Base-by-base conservation (phyloP, 345 rosid species). In the Rhodamnia rubescens region DNA sequence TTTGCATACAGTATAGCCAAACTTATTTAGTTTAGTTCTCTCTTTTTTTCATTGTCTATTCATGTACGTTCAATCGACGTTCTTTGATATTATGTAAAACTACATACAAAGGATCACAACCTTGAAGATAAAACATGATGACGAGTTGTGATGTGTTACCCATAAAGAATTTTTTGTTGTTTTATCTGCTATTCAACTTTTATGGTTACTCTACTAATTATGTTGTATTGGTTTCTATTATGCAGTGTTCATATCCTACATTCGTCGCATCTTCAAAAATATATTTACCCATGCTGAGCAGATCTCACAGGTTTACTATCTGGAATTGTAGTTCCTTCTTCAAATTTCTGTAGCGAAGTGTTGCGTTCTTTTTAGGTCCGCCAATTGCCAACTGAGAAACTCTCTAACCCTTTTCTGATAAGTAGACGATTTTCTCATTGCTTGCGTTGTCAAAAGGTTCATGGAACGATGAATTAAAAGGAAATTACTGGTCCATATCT, bases 261-360 rank as follows among this genome's bases (percentile, higher is more conserved):
- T 97, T 82, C 94, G 94, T 64, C 92, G 97, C 86, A 95, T 97
- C 91, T 95, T 95, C 96, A 95, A 90, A 90, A 95, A 95, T 86
- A 92, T 97, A 86, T 95, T 95, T 86, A 93, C 90, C 85, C 99
- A 97, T 84, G 95, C 99, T 0, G 97, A 95, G 91, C 98, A 97
- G 89, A 95, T 97, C 88, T 94, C 99, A 27, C 98, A 96, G 99
- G 99, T 96, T 36, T 47, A 27, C 85, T 50, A 16, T 83, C 11
- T 44, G 53, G 21, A 80, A 53, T n/a, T 58, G 54, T 40, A 27
- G 36, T 83, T 83, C 22, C 22, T 16, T 18, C 59, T 82, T 87
- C 56, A 84, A 55, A 47, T 85, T 29, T 10, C 7, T 49, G 47
- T 14, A 12, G 53, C 44, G 6, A 32, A 26, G 16, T 75, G 11